Evolutionary conservation across 1,284 basidiomycete species (phyloP).

Genomic region (Boletus smithii): DNA sequence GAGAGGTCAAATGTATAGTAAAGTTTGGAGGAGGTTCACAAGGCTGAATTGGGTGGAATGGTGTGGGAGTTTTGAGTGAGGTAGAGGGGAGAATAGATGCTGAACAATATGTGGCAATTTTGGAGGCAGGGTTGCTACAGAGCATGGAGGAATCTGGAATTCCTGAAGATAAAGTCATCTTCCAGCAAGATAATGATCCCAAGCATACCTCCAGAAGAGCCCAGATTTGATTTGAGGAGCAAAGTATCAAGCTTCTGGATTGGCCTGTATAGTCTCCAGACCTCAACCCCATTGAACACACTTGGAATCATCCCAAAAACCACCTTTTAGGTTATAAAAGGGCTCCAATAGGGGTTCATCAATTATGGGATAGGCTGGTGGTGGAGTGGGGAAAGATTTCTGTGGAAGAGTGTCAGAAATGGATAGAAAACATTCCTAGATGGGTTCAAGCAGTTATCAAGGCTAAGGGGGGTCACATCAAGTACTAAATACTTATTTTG

Average conservation of each 20-base stretch:
- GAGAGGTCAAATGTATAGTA: background rate
- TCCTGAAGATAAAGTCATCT: background rate
- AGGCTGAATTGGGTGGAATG: constrained; percentile 1
- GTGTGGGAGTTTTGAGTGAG: background rate
- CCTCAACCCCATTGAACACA: constrained; percentile 1
- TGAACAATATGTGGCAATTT: too few species aligned
- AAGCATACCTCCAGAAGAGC: constrained; percentile 1
- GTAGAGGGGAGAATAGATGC: too few species aligned
- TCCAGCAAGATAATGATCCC: background rate
- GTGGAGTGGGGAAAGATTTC: background rate
- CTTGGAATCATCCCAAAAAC: background rate
- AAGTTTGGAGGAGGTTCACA: background rate
- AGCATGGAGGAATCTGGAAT: too few species aligned
- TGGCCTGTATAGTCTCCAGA: background rate
- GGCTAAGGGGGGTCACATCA: background rate
- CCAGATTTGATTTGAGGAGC: background rate
- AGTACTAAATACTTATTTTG: too few species aligned
- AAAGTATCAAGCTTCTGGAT: background rate
- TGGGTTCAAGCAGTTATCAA: background rate
- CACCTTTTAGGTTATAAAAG: background rate
- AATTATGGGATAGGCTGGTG: background rate
- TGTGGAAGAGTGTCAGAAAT: background rate
- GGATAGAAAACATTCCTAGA: background rate
- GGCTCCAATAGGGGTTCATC: background rate
- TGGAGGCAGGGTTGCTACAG: too few species aligned